Conservation (phyloP, 2,329 filamentous ascomycete species). For the Fusarium transvaalense region DNA sequence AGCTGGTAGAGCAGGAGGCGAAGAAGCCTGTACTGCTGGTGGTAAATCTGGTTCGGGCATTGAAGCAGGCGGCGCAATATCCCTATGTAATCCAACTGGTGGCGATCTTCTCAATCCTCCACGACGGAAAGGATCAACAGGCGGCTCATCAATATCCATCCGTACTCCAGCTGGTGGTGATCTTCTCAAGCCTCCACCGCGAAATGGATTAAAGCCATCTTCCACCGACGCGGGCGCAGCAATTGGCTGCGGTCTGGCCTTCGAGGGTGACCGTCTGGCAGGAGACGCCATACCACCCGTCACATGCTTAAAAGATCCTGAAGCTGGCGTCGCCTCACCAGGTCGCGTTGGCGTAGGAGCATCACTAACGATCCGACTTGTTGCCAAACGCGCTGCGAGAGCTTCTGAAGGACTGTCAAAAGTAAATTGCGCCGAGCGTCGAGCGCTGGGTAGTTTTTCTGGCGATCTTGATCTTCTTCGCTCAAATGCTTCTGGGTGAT, state of each 20-base stretch:
- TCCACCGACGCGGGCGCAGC: slow-evolving; percentile 55
- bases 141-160: slow-evolving; percentile 39
- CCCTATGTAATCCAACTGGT: slow-evolving; percentile 46
- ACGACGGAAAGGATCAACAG: slow-evolving; percentile 50
- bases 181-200: slow-evolving; percentile 48
- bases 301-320: slow-evolving; percentile 32
- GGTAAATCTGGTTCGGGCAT: slow-evolving; percentile 34
- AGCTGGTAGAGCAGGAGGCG: slow-evolving; percentile 11
- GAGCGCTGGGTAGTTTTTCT: slow-evolving; percentile 46
- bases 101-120: slow-evolving; percentile 48
- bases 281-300: slow-evolving; percentile 53
- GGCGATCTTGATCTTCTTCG: slow-evolving; percentile 57
- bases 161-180: slow-evolving; percentile 49
- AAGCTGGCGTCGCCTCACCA: slow-evolving; percentile 24
- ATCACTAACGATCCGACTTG: slow-evolving; percentile 45
- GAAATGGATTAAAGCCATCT: slow-evolving; percentile 50
- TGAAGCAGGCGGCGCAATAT: slow-evolving; percentile 31
- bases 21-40: slow-evolving; percentile 2
- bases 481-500: slow-evolving; percentile 69
- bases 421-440: slow-evolving; percentile 15
- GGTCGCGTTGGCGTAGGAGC: slow-evolving; percentile 33
- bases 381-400: slow-evolving; percentile 50
- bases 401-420: slow-evolving; percentile 48
- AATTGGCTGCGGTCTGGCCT: slow-evolving; percentile 57
- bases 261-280: slow-evolving; percentile 57